phyloP scores from a whole-genome alignment of 106 monocot genomes.

The Apostasia shenzhenica region DNA sequence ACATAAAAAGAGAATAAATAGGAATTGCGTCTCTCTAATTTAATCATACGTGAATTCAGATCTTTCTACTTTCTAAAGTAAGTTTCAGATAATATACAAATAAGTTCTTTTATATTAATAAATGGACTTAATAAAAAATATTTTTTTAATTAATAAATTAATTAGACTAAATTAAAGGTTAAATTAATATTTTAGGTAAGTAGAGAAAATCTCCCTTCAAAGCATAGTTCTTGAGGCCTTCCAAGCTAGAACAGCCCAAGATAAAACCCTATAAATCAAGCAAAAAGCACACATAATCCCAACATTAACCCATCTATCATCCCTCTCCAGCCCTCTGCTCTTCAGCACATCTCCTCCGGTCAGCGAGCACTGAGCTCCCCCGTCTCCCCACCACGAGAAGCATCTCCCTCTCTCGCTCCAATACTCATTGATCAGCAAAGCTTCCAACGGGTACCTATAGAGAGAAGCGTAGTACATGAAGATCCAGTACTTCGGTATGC shows the following conservation, averaged over 20 bases:
- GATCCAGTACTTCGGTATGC: conserved; percentile 80
- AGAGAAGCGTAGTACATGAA: conserved; percentile 92
- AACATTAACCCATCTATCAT: conserved; percentile 65
- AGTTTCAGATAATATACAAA: no score
- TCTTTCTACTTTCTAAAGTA: no score
- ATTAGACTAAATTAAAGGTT: no score
- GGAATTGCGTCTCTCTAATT: no score
- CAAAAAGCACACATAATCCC: conserved; percentile 81
- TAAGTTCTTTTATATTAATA: no score
- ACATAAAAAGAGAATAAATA: no score
- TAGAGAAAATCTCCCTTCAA: not conserved
- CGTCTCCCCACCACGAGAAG: conserved; percentile 39
- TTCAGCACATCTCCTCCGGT: conserved; percentile 67
- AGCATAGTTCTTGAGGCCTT: conserved; percentile 67
- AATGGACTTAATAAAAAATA: no score
- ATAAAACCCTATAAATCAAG: conserved; percentile 62
- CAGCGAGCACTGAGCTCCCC: conserved; percentile 10
- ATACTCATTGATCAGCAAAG: conserved; percentile 82
- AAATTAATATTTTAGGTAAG: no score
- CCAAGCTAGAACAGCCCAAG: conserved; percentile 70
- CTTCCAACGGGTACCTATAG: conserved; percentile 79
- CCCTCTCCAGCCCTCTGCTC: conserved; percentile 61
- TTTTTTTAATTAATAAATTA: no score
- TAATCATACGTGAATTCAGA: no score
- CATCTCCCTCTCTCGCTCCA: conserved; percentile 48